phyloP scores from a whole-genome alignment of 257 asterid genomes.

The Salvia hispanica region DNA sequence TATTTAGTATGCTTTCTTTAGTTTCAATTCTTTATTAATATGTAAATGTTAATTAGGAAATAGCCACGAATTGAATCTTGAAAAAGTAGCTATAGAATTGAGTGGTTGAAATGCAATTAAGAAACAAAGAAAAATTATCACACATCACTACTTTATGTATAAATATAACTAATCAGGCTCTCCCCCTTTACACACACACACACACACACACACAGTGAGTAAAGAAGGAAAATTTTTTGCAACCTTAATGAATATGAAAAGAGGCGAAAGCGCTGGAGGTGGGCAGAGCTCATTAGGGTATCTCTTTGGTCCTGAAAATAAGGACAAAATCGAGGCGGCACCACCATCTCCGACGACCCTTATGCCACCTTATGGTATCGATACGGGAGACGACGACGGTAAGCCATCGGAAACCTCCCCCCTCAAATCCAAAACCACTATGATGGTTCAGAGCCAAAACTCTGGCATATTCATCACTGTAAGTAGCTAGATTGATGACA shows the following conservation, averaged over 20 bases:
- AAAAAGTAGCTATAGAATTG: neutral
- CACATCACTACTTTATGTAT: no score
- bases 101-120: neutral
- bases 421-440: conserved; percentile 5
- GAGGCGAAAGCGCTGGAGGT: conserved; percentile 42
- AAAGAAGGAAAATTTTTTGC: neutral
- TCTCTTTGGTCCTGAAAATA: conserved; percentile 32
- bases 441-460: conserved; percentile 21
- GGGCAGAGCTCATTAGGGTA: conserved; percentile 40
- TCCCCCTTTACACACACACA: neutral
- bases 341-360: conserved; percentile 11
- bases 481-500: neutral
- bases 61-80: no score
- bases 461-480: conserved; percentile 32
- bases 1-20: no score
- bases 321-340: conserved; percentile 20
- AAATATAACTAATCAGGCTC: no score
- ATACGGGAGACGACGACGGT: conserved; percentile 2
- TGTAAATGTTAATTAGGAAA: no score
- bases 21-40: no score
- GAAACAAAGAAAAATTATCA: neutral
- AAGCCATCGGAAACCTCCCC: conserved; percentile 24
- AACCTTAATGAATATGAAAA: conserved; percentile 25
- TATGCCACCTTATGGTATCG: conserved; percentile 34
- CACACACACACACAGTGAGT: neutral